These are phyloP conservation scores for Erodium texanum DNA, from an alignment of 441 rosid species.

Conservation along the genomic window DNA sequence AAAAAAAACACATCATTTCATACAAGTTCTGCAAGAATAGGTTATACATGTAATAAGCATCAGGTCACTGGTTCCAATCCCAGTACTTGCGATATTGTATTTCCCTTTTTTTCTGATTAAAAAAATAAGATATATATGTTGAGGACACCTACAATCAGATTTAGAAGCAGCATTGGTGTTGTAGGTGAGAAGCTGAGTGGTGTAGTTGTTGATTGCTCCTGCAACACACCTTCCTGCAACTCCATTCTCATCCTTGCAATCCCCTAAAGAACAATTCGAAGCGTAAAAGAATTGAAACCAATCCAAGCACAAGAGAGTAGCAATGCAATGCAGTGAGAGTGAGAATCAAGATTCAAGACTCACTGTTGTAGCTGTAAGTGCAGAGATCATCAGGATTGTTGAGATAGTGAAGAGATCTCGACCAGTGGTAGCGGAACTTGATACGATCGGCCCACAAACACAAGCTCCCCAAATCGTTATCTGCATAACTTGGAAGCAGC, in stretches of 20 bases:
- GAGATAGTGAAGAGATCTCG: constrained; percentile 46
- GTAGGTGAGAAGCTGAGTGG: constrained; percentile 70
- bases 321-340: background rate
- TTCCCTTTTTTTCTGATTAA: no score
- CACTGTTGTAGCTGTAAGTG: constrained; percentile 36
- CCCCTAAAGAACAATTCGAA: constrained; percentile 36
- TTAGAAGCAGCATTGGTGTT: constrained; percentile 23
- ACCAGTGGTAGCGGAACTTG: constrained; percentile 49
- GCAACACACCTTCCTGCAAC: constrained; percentile 63
- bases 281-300: no score
- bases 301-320: no score
- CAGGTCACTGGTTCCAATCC: no score
- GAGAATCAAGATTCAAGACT: constrained; percentile 7
- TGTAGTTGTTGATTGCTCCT: constrained; percentile 82
- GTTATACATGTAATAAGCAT: no score
- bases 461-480: constrained; percentile 34
- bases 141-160: constrained; percentile 49
- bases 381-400: constrained; percentile 50
- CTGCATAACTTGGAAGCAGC: constrained; percentile 39
- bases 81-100: no score
- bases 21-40: background rate
- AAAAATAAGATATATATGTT: no score
- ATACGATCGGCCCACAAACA: constrained; percentile 51
- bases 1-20: background rate
- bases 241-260: constrained; percentile 68